These are phyloP conservation scores for Triticum urartu DNA, from an alignment of 176 grass and related monocot genomes.

Conservation along the genomic window DNA sequence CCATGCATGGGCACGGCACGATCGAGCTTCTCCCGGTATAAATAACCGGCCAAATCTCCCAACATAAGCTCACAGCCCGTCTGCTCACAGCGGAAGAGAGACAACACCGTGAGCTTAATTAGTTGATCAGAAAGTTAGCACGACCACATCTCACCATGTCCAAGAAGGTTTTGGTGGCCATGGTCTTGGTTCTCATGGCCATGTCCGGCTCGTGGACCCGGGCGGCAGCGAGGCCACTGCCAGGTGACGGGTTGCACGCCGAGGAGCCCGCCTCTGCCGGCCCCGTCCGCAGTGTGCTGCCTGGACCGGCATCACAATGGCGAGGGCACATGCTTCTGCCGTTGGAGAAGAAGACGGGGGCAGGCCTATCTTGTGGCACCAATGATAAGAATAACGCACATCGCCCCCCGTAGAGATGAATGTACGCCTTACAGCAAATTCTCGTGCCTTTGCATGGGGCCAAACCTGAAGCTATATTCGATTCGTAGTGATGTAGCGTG, in stretches of 20 bases:
- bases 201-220: slow-evolving; percentile 6
- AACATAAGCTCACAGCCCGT: neutral
- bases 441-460: too few relatives aligned
- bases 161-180: neutral
- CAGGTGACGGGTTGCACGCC: neutral
- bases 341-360: neutral
- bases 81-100: neutral
- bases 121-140: too few relatives aligned
- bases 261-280: slow-evolving; percentile 39
- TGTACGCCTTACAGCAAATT: too few relatives aligned
- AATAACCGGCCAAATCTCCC: neutral
- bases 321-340: neutral
- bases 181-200: neutral
- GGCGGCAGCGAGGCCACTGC: slow-evolving; percentile 45
- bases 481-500: too few relatives aligned
- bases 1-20: neutral
- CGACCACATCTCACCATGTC: neutral
- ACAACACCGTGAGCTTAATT: neutral
- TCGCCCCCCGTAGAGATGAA: too few relatives aligned
- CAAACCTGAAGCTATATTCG: too few relatives aligned
- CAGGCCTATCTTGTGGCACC: too few relatives aligned
- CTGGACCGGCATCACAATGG: slow-evolving; percentile 7
- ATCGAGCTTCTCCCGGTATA: neutral
- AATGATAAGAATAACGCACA: too few relatives aligned
- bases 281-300: slow-evolving; percentile 20